Base-by-base conservation (phyloP, 2,329 filamentous ascomycete genomes). In the Neopestalotiopsis sp. region DNA sequence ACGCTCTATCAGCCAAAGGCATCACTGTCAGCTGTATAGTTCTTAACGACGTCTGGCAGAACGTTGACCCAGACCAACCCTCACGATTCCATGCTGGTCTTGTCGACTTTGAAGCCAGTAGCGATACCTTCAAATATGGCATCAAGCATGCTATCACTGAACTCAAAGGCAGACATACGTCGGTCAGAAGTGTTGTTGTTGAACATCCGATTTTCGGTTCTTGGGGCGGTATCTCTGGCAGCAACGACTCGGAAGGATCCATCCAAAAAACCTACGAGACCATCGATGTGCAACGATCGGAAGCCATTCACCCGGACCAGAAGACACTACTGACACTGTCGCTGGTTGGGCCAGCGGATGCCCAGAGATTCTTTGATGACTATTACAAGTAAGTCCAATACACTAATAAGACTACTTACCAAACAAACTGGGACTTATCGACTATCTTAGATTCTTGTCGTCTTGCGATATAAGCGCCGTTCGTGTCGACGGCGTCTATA, bases 391-490 rank as follows among this genome's bases (percentile, higher is more conserved):
- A 32, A 58, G 56, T 32, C 28, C 2, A 1, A 58, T 7, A 58
- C 28, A 32, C 9, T 32, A 2, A 58, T 5, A 24, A 3, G 20
- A 58, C 17, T 58, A 4, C 13, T 49, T 4, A 58, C 10, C 14
- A 4, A 58, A 30, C 20, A n/a, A 58, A 13, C 20, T 28, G 6
- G 5, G 13, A 49, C 42, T 58, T 58, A 32, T 58, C 28, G 28
- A 58, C 4, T 6, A 58, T n/a, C 28, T 58, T 28, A 58, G 56
- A 32, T 58, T 58, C 56, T 58, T 58, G 28, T 28, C 28, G 56
- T 58, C 56, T n/a, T 28, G 56, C 28, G 56, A 32, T 58, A 32
- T 58, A 28, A 58, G 56, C 28, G 56, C 56, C 56, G 56, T 58
- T 32, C 56, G 28, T 28, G 28, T 32, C 28, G 56, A 58, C 7